phyloP scores from a whole-genome alignment of 2,329 filamentous ascomycete genomes.

The Talaromyces sp. region DNA sequence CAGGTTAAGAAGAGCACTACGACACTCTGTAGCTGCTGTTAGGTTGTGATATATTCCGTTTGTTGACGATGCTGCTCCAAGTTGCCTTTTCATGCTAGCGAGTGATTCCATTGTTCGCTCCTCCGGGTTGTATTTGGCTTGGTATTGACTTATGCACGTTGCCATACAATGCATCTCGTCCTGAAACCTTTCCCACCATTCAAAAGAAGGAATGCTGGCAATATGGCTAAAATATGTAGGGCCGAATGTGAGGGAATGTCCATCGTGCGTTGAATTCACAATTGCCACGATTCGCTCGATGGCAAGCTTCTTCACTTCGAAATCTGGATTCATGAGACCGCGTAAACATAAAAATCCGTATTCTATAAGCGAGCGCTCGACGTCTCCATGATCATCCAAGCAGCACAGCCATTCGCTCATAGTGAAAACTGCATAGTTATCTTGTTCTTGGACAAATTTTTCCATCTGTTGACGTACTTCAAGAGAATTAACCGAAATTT shows the following conservation, averaged over 20 bases:
- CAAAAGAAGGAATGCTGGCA: neutral
- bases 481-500: neutral
- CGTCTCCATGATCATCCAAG: conserved; percentile 1
- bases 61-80: neutral
- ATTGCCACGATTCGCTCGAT: conserved; percentile 1
- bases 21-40: neutral
- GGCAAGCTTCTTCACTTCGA: neutral
- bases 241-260: neutral
- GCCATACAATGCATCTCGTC: conserved; percentile 6
- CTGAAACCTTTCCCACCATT: neutral
- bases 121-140: neutral
- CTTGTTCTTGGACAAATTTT: neutral
- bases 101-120: neutral
- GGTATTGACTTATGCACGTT: neutral
- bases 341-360: conserved; percentile 4
- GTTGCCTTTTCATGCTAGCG: neutral
- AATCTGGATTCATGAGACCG: neutral
- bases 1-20: neutral
- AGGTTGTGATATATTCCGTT: neutral
- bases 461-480: neutral
- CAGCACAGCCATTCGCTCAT: conserved; percentile 9
- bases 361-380: conserved; percentile 1
- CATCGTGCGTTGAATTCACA: neutral
- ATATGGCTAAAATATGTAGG: neutral
- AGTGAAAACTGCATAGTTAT: neutral